Conservation (phyloP, 2,329 filamentous ascomycete genomes). For the Cercospora sp. region DNA sequence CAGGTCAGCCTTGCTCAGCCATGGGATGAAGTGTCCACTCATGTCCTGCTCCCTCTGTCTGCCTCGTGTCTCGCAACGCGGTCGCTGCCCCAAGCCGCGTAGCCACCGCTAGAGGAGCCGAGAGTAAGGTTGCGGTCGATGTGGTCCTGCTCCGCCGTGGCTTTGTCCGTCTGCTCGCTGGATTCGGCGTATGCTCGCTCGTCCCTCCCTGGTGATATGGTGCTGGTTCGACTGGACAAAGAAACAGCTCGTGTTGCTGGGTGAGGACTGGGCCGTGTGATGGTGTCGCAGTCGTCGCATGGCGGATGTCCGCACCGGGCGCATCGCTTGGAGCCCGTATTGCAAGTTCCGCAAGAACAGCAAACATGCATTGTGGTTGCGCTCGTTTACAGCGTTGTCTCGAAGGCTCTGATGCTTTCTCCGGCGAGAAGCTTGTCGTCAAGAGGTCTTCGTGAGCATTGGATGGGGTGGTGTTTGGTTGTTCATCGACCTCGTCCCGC, state of each 20-base stretch:
- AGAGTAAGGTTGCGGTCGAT: not conserved
- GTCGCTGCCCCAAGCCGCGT: not conserved
- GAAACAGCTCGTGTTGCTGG: not conserved
- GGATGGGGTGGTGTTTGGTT: not conserved
- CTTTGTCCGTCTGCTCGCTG: not conserved
- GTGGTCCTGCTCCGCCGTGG: not conserved
- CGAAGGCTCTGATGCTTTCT: not conserved
- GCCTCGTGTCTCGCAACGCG: not conserved
- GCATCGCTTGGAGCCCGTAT: slow-evolving; percentile 3
- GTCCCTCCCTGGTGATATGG: not conserved
- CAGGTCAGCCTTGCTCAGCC: not conserved
- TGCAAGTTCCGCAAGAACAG: slow-evolving; percentile 9
- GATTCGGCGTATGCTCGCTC: not conserved
- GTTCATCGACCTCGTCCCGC: slow-evolving; percentile 3
- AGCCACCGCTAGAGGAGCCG: not conserved
- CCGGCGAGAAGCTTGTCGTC: not conserved
- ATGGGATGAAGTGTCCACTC: not conserved
- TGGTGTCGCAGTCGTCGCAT: slow-evolving; percentile 11
- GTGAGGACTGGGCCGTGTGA: not conserved
- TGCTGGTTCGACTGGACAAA: not conserved
- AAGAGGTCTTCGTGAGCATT: not conserved
- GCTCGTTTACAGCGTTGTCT: not conserved
- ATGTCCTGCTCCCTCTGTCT: not conserved
- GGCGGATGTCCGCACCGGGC: slow-evolving; percentile 5
- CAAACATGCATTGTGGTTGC: slow-evolving; percentile 12